Evolutionary conservation across 257 asterid genomes (phyloP).

Genomic region (Prunella vulgaris): DNA sequence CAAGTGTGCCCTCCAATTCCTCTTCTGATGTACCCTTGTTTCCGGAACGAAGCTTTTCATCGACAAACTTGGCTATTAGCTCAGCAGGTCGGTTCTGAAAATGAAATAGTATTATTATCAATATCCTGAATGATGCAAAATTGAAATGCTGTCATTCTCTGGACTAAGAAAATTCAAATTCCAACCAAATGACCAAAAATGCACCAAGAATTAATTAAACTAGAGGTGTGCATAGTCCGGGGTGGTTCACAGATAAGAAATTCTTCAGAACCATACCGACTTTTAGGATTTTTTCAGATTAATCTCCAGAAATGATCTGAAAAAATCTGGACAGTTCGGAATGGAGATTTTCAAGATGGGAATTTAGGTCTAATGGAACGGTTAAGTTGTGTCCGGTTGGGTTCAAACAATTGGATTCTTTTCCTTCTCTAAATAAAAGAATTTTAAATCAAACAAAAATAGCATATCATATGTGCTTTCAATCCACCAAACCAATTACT

Average conservation of each 20-base stretch:
- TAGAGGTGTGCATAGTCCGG: not conserved
- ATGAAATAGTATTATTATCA: conserved; percentile 11
- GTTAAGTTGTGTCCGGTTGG: not conserved
- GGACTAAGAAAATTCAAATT: not conserved
- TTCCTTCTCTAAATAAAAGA: not conserved
- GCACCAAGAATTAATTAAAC: conserved; percentile 1
- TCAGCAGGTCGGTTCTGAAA: conserved; percentile 95
- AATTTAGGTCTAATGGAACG: not conserved
- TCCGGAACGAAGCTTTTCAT: conserved; percentile 98
- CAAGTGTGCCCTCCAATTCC: conserved; percentile 96
- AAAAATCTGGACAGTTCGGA: not conserved
- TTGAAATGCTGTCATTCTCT: not conserved
- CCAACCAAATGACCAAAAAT: not conserved
- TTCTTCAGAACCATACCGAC: not conserved
- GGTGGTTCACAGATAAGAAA: not conserved
- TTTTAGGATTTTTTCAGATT: not conserved
- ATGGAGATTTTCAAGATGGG: not conserved
- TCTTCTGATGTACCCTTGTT: conserved; percentile 99
- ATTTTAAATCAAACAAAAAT: not conserved
- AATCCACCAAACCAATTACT: not conserved
- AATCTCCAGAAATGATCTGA: not conserved
- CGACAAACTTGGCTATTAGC: conserved; percentile 93
- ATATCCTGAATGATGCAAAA: not conserved
- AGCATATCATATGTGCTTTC: not conserved
- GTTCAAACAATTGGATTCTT: not conserved